A percentile compares a stretch with the other conserved stretches of the same genome.
Conservation (phyloP, 306 rosid genomes). For the Vigna trinervia region DNA sequence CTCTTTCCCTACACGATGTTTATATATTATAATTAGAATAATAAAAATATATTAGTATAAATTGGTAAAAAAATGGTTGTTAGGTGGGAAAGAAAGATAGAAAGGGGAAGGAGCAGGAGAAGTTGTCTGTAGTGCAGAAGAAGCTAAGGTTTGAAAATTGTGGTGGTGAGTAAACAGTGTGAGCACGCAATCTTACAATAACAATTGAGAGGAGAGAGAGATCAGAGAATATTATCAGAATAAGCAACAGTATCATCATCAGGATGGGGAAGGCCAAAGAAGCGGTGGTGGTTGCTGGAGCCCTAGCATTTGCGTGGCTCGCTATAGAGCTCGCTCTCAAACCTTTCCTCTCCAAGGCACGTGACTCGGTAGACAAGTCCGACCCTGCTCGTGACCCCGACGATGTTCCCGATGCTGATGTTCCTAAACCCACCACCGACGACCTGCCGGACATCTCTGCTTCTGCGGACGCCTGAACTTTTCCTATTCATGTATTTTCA, state of each 20-base stretch:
- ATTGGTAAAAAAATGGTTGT: not conserved
- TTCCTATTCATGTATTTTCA: not conserved
- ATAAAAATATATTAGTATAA: no score
- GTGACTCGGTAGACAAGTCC: constrained; percentile 68
- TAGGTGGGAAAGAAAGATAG: not conserved
- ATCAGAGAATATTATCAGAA: not conserved
- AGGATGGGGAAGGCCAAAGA: constrained; percentile 72
- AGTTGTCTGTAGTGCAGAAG: not conserved
- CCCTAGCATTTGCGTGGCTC: constrained; percentile 78
- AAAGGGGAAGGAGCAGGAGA: not conserved
- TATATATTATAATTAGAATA: no score
- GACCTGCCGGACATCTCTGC: not conserved
- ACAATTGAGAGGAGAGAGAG: not conserved
- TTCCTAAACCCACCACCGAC: not conserved
- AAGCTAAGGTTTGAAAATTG: constrained; percentile 31
- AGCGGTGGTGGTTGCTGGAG: constrained; percentile 72
- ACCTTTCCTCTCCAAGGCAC: constrained; percentile 69
- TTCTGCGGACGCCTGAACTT: constrained; percentile 5
- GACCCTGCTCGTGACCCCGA: constrained; percentile 85
- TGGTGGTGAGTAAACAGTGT: constrained; percentile 24
- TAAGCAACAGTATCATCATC: not conserved
- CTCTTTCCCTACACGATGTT: no score
- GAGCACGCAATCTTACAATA: constrained; percentile 9
- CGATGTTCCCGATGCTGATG: constrained; percentile 62
- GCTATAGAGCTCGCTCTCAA: constrained; percentile 83